Conservation (phyloP, 306 rosid species). For the Ceratonia siliqua region DNA sequence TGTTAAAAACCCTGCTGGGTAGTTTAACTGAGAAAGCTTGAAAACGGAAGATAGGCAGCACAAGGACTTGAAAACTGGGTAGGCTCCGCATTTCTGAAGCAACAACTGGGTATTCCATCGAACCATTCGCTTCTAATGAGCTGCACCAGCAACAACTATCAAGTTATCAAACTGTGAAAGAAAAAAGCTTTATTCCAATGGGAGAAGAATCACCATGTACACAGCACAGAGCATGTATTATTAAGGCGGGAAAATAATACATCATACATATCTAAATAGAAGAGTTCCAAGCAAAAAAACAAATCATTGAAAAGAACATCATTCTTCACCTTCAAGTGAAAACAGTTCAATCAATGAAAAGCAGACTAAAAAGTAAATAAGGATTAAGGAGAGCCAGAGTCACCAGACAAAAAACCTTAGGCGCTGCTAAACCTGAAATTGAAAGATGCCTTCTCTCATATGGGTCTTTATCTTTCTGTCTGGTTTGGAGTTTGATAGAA, state of each 20-base stretch:
- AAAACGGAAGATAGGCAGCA: constrained; percentile 12
- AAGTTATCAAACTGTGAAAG: neutral
- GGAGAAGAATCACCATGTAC: neutral
- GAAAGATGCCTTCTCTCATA: neutral
- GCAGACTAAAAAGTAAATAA: neutral
- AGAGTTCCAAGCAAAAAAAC: no score
- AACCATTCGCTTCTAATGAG: neutral
- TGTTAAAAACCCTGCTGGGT: constrained; percentile 6
- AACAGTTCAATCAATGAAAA: neutral
- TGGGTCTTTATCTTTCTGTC: no score
- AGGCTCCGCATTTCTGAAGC: constrained; percentile 10
- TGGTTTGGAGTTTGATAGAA: no score
- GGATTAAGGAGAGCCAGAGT: neutral
- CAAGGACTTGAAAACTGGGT: neutral
- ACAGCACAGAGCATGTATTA: neutral
- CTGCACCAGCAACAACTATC: neutral
- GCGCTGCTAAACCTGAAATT: neutral
- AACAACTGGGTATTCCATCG: constrained; percentile 27
- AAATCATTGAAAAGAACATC: neutral
- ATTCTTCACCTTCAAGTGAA: neutral
- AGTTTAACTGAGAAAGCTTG: constrained; percentile 15
- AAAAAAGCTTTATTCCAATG: neutral
- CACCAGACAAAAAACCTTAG: neutral
- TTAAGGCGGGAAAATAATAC: no score
- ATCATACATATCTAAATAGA: no score